These are phyloP conservation scores for Paspalum notatum DNA, from an alignment of 176 grass and related monocot species.

Conservation along the genomic window DNA sequence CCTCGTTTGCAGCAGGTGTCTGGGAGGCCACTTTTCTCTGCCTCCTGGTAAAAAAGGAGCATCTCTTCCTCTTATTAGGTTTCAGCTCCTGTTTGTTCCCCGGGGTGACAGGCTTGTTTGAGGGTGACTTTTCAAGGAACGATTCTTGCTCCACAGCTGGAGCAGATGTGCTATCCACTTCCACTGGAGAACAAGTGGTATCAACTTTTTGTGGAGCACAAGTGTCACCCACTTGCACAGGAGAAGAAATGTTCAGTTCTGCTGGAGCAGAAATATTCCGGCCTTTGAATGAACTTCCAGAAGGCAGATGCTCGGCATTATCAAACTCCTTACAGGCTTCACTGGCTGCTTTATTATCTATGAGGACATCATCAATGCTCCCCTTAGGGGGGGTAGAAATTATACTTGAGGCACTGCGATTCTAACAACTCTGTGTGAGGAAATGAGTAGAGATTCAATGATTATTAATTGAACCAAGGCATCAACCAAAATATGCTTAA, in stretches of 20 bases:
- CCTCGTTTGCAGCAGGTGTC: constrained; percentile 14
- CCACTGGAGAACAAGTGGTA: background rate
- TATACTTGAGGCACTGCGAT: too few relatives aligned
- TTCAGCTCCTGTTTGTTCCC: constrained; percentile 39
- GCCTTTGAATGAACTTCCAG: constrained; percentile 31
- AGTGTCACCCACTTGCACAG: constrained; percentile 1
- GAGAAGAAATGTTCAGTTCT: constrained; percentile 1
- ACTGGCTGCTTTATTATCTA: constrained; percentile 49
- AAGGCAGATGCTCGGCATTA: constrained; percentile 12
- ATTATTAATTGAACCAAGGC: too few relatives aligned
- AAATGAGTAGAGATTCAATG: too few relatives aligned
- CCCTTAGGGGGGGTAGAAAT: too few relatives aligned
- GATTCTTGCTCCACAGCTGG: constrained; percentile 29
- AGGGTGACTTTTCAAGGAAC: constrained; percentile 29
- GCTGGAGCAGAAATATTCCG: constrained; percentile 5
- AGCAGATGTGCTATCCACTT: background rate
- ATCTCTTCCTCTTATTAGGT: constrained; percentile 16
- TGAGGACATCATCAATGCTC: constrained; percentile 56
- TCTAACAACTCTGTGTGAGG: too few relatives aligned
- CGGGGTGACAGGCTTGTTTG: constrained; percentile 30
- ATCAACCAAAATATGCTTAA: too few relatives aligned
- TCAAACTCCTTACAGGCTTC: constrained; percentile 46
- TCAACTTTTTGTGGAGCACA: background rate
- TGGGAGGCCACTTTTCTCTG: constrained; percentile 13
- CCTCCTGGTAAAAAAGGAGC: constrained; percentile 12